phyloP scores from a whole-genome alignment of 257 asterid genomes.

The Solanum clarkiae region DNA sequence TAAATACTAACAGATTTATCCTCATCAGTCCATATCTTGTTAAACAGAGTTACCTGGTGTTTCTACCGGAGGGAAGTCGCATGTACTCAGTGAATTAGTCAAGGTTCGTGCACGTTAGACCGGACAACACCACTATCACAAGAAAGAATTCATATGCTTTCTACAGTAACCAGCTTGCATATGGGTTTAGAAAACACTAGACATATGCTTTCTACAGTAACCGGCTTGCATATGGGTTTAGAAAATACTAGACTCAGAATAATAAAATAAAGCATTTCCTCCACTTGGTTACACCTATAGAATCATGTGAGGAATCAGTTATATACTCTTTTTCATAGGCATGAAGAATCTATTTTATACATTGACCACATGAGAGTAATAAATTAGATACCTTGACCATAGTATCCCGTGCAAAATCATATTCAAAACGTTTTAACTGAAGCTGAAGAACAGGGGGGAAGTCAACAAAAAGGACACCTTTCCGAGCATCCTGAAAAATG shows the following conservation, averaged over 20 bases:
- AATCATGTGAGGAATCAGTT: neutral
- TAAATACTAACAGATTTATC: neutral
- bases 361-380: neutral
- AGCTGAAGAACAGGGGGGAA: slow-evolving; percentile 86
- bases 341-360: neutral
- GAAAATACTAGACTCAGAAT: neutral
- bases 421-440: slow-evolving; percentile 69
- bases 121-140: neutral
- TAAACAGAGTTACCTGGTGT: neutral
- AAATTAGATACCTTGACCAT: slow-evolving; percentile 57
- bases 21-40: neutral
- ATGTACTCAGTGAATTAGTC: neutral
- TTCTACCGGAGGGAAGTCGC: neutral
- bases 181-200: neutral
- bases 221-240: neutral
- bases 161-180: neutral
- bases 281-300: neutral
- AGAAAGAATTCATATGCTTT: neutral
- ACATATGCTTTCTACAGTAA: neutral
- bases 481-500: slow-evolving; percentile 62
- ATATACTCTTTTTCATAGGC: neutral
- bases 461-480: slow-evolving; percentile 71
- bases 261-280: neutral
- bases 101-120: neutral
- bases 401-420: slow-evolving; percentile 64